Percentiles rank a stretch among this genome's conserved stretches.
phyloP scores from a whole-genome alignment of 169 alveolate species.

The Plasmodium fragile region DNA sequence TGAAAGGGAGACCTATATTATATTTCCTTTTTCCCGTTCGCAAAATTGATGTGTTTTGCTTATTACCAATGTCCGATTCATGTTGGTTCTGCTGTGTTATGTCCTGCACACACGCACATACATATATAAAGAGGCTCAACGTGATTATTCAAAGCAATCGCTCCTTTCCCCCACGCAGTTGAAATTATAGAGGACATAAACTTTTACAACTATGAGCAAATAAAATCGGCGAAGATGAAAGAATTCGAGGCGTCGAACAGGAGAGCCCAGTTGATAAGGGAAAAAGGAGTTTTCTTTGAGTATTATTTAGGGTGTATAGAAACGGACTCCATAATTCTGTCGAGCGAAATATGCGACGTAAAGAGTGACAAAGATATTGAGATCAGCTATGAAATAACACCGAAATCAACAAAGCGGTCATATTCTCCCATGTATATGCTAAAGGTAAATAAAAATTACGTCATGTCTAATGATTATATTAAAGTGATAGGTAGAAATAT shows the following conservation, averaged over 20 bases:
- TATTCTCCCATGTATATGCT: conserved; percentile 66
- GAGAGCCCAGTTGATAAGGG: conserved; percentile 36
- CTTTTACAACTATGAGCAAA: conserved; percentile 30
- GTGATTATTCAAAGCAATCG: background rate
- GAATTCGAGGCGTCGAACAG: conserved; percentile 33
- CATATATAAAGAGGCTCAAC: background rate
- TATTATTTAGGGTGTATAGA: conserved; percentile 70
- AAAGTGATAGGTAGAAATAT: conserved; percentile 62
- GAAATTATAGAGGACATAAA: conserved; percentile 50
- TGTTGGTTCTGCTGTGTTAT: background rate
- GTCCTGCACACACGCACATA: background rate
- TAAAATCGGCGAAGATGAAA: conserved; percentile 37
- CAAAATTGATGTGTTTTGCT: background rate
- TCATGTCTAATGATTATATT: conserved; percentile 51
- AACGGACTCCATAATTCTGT: conserved; percentile 51
- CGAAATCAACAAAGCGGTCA: conserved; percentile 54
- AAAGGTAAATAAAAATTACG: conserved; percentile 50
- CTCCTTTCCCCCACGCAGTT: background rate
- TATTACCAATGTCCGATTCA: background rate
- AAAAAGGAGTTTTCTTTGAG: conserved; percentile 66
- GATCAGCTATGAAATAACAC: conserved; percentile 52
- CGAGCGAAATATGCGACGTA: conserved; percentile 66
- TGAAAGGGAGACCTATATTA: background rate
- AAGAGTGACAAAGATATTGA: conserved; percentile 38
- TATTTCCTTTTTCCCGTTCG: background rate